Evolutionary conservation across 768 basidiomycete species (phyloP).

Genomic region (Naganishia vishniacii): DNA sequence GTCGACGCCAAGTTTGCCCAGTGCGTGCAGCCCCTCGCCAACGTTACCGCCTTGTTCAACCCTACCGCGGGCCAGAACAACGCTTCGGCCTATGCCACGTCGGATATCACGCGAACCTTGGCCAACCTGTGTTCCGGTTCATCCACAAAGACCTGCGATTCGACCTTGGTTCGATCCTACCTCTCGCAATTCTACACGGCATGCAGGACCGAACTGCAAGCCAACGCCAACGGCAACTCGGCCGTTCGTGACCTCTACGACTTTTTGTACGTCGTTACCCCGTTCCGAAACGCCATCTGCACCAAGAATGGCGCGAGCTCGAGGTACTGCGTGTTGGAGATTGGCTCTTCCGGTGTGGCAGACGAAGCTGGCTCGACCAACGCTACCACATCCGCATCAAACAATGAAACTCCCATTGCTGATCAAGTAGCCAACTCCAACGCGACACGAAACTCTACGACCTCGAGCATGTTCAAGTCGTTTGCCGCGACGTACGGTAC

Average conservation of each 20-base stretch:
- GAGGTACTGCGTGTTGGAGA: constrained; percentile 61
- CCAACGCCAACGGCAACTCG: constrained; percentile 27
- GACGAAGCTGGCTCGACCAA: constrained; percentile 20
- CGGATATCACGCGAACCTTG: constrained; percentile 52
- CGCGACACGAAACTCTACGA: constrained; percentile 41
- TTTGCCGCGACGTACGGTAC: constrained; percentile 29
- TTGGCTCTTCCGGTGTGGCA: constrained; percentile 43
- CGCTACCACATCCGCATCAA: constrained; percentile 27
- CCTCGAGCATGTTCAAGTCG: constrained; percentile 33
- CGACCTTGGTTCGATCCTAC: constrained; percentile 57
- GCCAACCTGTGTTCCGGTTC: constrained; percentile 56
- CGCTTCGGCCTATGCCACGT: constrained; percentile 39
- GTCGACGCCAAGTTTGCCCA: constrained; percentile 54
- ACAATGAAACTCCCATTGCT: constrained; percentile 18
- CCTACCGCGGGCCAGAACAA: constrained; percentile 48
- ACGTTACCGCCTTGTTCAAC: constrained; percentile 58
- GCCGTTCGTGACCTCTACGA: constrained; percentile 68
- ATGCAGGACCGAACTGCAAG: constrained; percentile 67
- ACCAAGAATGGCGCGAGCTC: constrained; percentile 64
- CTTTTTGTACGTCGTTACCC: constrained; percentile 64
- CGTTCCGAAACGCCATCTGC: constrained; percentile 66
- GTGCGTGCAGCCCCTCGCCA: constrained; percentile 50
- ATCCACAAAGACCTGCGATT: constrained; percentile 41
- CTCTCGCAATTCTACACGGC: constrained; percentile 65
- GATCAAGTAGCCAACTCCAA: constrained; percentile 53